Conservation (phyloP, 2,329 filamentous ascomycete species). For the Hirsutella minnesotensis region DNA sequence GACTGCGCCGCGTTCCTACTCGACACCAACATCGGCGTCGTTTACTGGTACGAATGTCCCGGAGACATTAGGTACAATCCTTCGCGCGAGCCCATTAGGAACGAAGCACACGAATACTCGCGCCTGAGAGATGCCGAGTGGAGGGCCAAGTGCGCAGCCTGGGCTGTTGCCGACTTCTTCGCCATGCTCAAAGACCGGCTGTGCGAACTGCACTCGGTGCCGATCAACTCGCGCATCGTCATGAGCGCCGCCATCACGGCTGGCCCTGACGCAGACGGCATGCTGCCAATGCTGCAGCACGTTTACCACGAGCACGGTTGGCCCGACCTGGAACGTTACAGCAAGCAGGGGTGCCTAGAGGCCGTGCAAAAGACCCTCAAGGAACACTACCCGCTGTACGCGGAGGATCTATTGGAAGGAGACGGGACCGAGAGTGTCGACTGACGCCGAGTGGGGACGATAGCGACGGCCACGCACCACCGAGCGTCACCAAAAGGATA, state of each 20-base stretch:
- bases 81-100: constrained; percentile 1
- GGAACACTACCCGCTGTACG: constrained; percentile 3
- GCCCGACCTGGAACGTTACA: constrained; percentile 11
- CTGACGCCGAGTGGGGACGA: too few species aligned
- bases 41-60: constrained; percentile 14
- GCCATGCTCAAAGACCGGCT: constrained; percentile 14
- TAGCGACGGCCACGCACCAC: too few species aligned
- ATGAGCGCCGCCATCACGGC: constrained; percentile 1
- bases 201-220: constrained; percentile 9
- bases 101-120: constrained; percentile 13
- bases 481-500: too few species aligned
- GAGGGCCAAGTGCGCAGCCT: constrained; percentile 11
- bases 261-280: constrained; percentile 1
- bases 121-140: constrained; percentile 13
- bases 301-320: constrained; percentile 13
- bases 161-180: constrained; percentile 15
- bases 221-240: constrained; percentile 5
- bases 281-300: constrained; percentile 8
- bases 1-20: constrained; percentile 11
- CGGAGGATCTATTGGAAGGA: too few species aligned
- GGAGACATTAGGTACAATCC: constrained; percentile 3
- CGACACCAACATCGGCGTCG: constrained; percentile 15
- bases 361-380: not conserved
- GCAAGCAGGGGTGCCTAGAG: constrained; percentile 13
- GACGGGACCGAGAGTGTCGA: too few species aligned